A percentile compares a stretch with the other conserved stretches of the same genome.
These are phyloP conservation scores for Panicum virgatum DNA, from an alignment of 202 grass and related monocot genomes.

Conservation along the genomic window DNA sequence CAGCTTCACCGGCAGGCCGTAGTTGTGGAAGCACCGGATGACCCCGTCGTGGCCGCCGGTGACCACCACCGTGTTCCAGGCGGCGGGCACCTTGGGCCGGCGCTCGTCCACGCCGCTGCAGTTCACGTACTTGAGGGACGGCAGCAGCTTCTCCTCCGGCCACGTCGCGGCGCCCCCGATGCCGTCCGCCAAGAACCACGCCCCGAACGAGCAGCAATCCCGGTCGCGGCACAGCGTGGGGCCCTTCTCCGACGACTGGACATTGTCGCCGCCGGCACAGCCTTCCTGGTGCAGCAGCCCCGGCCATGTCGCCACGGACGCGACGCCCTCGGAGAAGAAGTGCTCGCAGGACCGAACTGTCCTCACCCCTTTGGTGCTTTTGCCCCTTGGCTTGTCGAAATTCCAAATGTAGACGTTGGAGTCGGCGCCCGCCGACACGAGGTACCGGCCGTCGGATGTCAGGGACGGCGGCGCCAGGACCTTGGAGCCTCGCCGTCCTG, in stretches of 20 bases:
- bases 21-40: slow-evolving; percentile 81
- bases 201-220: slow-evolving; percentile 51
- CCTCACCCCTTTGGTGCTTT: slow-evolving; percentile 18
- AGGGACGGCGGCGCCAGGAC: slow-evolving; percentile 44
- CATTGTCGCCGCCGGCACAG: too few species aligned
- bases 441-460: slow-evolving; percentile 58
- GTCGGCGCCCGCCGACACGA: slow-evolving; percentile 57
- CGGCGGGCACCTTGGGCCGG: slow-evolving; percentile 29
- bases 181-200: slow-evolving; percentile 51
- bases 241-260: background rate
- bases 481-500: slow-evolving; percentile 59
- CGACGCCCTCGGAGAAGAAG: slow-evolving; percentile 57
- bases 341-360: slow-evolving; percentile 48
- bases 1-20: slow-evolving; percentile 70
- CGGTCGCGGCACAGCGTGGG: slow-evolving; percentile 33
- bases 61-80: slow-evolving; percentile 67
- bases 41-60: slow-evolving; percentile 66
- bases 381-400: slow-evolving; percentile 1
- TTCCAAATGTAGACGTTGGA: slow-evolving; percentile 71
- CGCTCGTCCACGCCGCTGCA: slow-evolving; percentile 31
- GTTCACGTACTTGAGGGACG: slow-evolving; percentile 7
- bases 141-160: slow-evolving; percentile 75
- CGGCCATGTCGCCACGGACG: slow-evolving; percentile 57
- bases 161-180: slow-evolving; percentile 49
- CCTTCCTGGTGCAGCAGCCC: background rate